Evolutionary conservation across 495 filamentous ascomycete species (phyloP), one percentile per base, ranked within the genome.

Genomic region (Pyrenopolyporus hunteri): DNA sequence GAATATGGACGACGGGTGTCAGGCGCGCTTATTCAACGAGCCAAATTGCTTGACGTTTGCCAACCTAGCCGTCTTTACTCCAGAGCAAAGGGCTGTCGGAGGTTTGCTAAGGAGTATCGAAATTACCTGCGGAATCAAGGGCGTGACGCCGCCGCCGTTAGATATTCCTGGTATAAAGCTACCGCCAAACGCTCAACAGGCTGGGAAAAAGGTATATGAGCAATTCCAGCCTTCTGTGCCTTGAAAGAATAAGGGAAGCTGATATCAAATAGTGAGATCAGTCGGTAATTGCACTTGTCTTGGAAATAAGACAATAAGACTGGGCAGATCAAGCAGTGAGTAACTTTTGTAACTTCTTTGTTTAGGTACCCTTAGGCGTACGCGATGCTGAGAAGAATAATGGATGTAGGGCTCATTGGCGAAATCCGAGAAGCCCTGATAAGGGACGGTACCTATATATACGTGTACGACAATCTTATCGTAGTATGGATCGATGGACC

Each of bases 51-150:
- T 53, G 10, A 64, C 66, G 45, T 78, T 71, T 39, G 47, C 72
- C 29, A 78, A 77, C 37, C 67, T 76, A 4, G 76, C 73, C 22
- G 76, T 78, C 2, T 78, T 78, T 23, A 58, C 69, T 1, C 73
- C 73, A 2, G 74, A 77, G 59, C 29, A 58, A 2, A 56, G 70
- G 23, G 68, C 71, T 5, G 60, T 77, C 0, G 76, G 74, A 0
- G 76, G 76, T 10, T 20, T 55, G 3, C 63, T 76, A 35, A 55
- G 74, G 37, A 78, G 76, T 28, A 29, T 78, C n/a, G 67, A 67
- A 50, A 59, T 78, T 14, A 40, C 44, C 40, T 78, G 76, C 17
- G 76, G 76, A 9, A 64, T 70, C 23, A 58, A 63, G 8, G 26
- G 66, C 13, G 53, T 55, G 36, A 42, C 55, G 44, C 68, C 68